A percentile compares a stretch with the other conserved stretches of the same genome.
Conservation (phyloP, 2,329 filamentous ascomycete genomes). For the Colletotrichum camelliae region DNA sequence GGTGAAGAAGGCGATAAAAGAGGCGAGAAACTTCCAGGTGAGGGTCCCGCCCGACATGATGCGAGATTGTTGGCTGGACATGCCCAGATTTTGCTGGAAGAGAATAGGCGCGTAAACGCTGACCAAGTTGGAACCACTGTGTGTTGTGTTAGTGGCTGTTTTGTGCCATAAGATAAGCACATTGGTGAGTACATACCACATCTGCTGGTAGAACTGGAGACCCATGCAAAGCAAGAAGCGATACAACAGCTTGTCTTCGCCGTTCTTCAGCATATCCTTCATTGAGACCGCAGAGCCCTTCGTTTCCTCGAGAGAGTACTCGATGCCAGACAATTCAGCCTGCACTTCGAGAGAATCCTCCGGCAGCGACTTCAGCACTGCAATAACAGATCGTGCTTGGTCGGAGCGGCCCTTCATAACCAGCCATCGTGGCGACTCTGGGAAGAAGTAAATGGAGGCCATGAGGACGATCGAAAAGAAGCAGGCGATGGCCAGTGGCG, state of each 20-base stretch:
- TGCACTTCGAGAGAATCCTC: conserved; percentile 40
- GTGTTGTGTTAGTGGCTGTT: conserved; percentile 5
- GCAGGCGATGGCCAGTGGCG: conserved; percentile 39
- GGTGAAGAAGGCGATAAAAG: conserved; percentile 53
- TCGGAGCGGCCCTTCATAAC: conserved; percentile 36
- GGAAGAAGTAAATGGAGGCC: conserved; percentile 37
- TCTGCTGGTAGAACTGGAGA: conserved; percentile 34
- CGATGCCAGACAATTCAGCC: conserved; percentile 51
- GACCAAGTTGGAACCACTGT: conserved; percentile 50
- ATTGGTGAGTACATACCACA: conserved; percentile 16
- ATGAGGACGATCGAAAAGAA: conserved; percentile 36
- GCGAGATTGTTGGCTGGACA: conserved; percentile 39
- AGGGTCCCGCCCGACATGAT: conserved; percentile 52
- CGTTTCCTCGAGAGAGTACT: conserved; percentile 51
- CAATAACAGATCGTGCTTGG: conserved; percentile 37
- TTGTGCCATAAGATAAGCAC: not conserved
- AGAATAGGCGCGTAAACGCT: conserved; percentile 50
- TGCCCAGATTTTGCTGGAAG: conserved; percentile 43
- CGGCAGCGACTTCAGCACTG: conserved; percentile 42
- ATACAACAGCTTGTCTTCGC: conserved; percentile 54
- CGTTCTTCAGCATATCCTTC: conserved; percentile 50
- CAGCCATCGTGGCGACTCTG: conserved; percentile 42
- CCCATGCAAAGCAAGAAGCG: conserved; percentile 39
- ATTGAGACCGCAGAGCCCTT: conserved; percentile 38
- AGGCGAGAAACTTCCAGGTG: conserved; percentile 61